A percentile compares a stretch with the other conserved stretches of the same genome.
Evolutionary conservation across 2,329 filamentous ascomycete species (phyloP).

Genomic region (Trichoderma breve): DNA sequence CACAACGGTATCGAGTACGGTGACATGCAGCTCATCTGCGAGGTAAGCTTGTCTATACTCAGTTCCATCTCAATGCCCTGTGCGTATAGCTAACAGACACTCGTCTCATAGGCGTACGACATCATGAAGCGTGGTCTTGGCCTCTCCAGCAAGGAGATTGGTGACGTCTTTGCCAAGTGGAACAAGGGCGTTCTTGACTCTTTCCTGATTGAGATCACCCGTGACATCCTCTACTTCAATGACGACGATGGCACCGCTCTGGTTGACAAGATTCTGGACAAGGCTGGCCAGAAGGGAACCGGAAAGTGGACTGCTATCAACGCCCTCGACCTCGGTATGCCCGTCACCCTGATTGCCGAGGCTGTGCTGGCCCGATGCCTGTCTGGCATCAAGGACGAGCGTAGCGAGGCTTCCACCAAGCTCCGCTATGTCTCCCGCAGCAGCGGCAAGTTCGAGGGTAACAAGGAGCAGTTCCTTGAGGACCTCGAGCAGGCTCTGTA

Average conservation of each 20-base stretch:
- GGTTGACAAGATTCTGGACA: conserved; percentile 98
- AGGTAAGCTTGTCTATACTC: conserved; percentile 58
- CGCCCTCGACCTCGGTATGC: conserved; percentile 96
- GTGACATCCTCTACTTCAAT: conserved; percentile 97
- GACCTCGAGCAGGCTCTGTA: conserved; percentile 99
- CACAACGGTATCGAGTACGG: conserved; percentile 99
- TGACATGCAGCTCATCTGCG: conserved; percentile 99
- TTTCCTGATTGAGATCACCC: conserved; percentile 98
- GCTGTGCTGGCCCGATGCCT: conserved; percentile 93
- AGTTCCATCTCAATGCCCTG: background rate
- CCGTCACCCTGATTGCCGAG: conserved; percentile 96
- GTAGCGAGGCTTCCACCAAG: conserved; percentile 73
- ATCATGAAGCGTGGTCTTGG: conserved; percentile 99
- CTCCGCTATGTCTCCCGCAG: conserved; percentile 69
- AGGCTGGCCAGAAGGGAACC: conserved; percentile 98
- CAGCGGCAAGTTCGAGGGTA: conserved; percentile 75
- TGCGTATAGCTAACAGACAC: background rate
- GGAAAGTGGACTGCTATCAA: conserved; percentile 99
- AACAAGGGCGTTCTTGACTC: conserved; percentile 98
- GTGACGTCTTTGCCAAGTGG: conserved; percentile 91
- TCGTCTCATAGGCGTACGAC: conserved; percentile 76
- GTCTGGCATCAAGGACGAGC: conserved; percentile 92
- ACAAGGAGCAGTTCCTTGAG: conserved; percentile 90
- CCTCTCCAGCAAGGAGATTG: conserved; percentile 88
- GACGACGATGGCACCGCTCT: conserved; percentile 88